Conservation (phyloP, 176 grass and related monocot species). For the Aegilops umbellulata region DNA sequence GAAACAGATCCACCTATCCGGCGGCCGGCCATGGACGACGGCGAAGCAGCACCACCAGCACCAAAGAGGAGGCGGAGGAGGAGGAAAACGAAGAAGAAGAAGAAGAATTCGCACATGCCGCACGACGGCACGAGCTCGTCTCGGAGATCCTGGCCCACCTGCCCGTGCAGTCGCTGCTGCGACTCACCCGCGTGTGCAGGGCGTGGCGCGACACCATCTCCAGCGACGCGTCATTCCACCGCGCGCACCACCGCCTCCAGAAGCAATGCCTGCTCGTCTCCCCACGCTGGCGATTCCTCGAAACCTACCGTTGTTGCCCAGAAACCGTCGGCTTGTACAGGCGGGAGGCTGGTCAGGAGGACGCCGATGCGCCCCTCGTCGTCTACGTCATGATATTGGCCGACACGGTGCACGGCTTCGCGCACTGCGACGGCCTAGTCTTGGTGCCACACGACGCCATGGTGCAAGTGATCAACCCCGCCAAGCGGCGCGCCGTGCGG, state of each 20-base stretch:
- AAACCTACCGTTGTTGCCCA: too few relatives aligned
- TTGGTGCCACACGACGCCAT: not conserved
- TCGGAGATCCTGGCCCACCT: not conserved
- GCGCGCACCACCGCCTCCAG: not conserved
- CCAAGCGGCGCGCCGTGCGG: not conserved
- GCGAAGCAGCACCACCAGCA: too few relatives aligned
- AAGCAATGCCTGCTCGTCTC: not conserved
- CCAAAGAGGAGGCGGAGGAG: not conserved
- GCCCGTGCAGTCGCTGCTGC: not conserved
- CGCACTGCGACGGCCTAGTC: constrained; percentile 12
- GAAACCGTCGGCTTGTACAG: not conserved
- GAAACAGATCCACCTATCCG: too few relatives aligned
- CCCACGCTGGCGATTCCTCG: too few relatives aligned
- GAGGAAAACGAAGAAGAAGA: fast-evolving
- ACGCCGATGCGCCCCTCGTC: not conserved
- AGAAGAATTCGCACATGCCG: not conserved
- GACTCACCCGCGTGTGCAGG: not conserved
- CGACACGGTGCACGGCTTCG: not conserved
- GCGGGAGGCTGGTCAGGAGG: not conserved
- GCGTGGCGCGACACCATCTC: constrained; percentile 5
- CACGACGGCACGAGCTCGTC: not conserved
- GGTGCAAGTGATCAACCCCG: not conserved
- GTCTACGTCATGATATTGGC: not conserved
- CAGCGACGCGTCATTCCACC: not conserved
- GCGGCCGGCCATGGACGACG: too few relatives aligned